phyloP scores from a whole-genome alignment of 768 basidiomycete species.

The Kwoniella sp. region DNA sequence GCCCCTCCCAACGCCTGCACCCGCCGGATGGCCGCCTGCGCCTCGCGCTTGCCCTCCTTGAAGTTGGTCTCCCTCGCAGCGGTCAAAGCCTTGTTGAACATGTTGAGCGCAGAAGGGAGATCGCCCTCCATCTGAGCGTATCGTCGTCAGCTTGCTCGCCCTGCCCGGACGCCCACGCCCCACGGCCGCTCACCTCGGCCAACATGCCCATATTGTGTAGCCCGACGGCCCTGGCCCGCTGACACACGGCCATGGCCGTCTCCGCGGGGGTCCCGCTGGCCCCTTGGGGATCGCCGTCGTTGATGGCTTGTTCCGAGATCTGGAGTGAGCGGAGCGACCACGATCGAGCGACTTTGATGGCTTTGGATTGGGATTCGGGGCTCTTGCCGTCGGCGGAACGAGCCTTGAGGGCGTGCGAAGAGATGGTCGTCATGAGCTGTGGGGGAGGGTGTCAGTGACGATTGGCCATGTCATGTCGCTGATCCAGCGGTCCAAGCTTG shows the following conservation, averaged over 20 bases:
- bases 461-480: no score
- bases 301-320: conserved; percentile 33
- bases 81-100: conserved; percentile 26
- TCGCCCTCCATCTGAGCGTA: conserved; percentile 40
- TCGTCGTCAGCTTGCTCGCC: no score
- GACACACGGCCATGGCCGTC: conserved; percentile 27
- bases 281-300: conserved; percentile 3
- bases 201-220: conserved; percentile 47
- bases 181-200: conserved; percentile 40
- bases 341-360: conserved; percentile 39
- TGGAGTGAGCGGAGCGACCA: conserved; percentile 44
- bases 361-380: conserved; percentile 4
- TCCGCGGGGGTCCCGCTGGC: conserved; percentile 5
- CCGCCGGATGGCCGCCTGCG: conserved; percentile 37
- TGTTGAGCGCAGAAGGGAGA: conserved; percentile 22
- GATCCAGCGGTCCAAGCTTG: background rate
- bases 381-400: background rate
- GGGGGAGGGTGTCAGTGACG: background rate
- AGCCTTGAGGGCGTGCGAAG: conserved; percentile 40
- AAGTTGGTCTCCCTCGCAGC: conserved; percentile 36
- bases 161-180: no score
- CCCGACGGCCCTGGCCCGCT: conserved; percentile 33
- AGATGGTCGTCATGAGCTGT: conserved; percentile 48
- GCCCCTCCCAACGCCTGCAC: conserved; percentile 10
- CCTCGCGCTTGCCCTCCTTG: conserved; percentile 41